These are phyloP conservation scores for Margaritispora aquatica DNA, from an alignment of 495 filamentous ascomycete genomes.

Conservation along the genomic window DNA sequence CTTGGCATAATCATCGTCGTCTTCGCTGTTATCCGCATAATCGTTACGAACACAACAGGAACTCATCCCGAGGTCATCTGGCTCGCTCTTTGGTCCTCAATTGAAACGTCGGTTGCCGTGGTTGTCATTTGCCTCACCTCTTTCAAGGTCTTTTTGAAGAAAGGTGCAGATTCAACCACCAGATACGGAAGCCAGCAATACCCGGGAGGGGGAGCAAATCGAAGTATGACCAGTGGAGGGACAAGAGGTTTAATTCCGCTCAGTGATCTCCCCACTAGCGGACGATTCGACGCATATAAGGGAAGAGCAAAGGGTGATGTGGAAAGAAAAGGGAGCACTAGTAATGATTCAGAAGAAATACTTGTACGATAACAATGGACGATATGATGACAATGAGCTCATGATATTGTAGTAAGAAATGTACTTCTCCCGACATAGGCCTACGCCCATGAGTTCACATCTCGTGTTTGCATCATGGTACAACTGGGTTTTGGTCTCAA, in stretches of 20 bases:
- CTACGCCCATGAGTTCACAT: no score
- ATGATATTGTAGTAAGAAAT: no score
- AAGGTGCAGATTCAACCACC: background rate
- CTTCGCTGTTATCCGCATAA: conserved; percentile 16
- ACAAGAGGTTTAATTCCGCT: background rate
- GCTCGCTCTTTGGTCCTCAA: conserved; percentile 19
- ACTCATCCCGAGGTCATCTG: conserved; percentile 16
- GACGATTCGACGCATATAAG: background rate
- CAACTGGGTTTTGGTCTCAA: no score
- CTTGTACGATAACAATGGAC: background rate
- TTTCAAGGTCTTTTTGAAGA: conserved; percentile 18
- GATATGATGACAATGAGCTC: no score
- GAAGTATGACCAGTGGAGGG: background rate
- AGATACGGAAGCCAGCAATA: background rate
- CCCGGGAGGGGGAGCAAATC: background rate
- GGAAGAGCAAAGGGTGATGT: background rate
- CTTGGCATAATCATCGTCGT: conserved; percentile 19
- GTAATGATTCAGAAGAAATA: conserved; percentile 7
- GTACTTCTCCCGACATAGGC: no score
- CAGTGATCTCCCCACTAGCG: background rate
- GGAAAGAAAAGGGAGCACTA: background rate
- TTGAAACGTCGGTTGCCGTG: conserved; percentile 20
- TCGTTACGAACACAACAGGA: conserved; percentile 7
- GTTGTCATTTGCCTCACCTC: conserved; percentile 17
- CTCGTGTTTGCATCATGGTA: no score